Evolutionary conservation across 768 basidiomycete genomes (phyloP), one percentile per base, ranked within the genome.

Genomic region (Boletus sp.): DNA sequence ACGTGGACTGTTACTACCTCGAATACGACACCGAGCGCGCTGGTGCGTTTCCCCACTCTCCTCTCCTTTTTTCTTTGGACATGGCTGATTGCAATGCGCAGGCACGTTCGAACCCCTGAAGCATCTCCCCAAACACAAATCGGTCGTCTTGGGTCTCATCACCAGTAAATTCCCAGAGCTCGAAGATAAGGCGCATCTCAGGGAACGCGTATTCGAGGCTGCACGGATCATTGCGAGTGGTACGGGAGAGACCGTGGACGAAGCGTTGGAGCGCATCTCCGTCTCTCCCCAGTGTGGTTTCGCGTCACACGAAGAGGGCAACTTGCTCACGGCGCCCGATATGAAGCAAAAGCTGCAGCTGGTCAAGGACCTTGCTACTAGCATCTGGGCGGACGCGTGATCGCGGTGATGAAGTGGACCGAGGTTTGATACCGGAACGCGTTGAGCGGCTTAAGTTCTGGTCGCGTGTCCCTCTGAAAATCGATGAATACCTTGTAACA

Each of bases 231-330:
- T 80, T 23, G 75, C 79, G 1, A 65, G 69, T 33, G 77, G 77
- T 14, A 50, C 69, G 9, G 66, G 67, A 38, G 66, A 70, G 65
- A 69, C 72, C 5, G 57, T 68, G 40, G 75, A 75, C 47, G 72
- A 75, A 49, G 79, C 79, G 9, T 2, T 61, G 35, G 35, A 56
- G 42, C 75, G 74, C 53, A 70, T 81, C 29, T 69, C 70, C 44
- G 70, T 81, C 53, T 75, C 74, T n/a, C 76, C 79, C 1, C 79
- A 81, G 64, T 81, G 80, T 48, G 80, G 80, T 11, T 80, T 79
- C 56, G 78, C 78, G 15, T 74, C 71, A 7, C 78, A 78, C 54
- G 63, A 72, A 2, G 77, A 78, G 38, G 78, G 79, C 0, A 81
- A 80, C 59, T 55, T 61, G 34, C 69, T 79, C 17, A 55, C 51